Conservation (phyloP, 805 yeast species). For the Yamadazyma ubonensis region DNA sequence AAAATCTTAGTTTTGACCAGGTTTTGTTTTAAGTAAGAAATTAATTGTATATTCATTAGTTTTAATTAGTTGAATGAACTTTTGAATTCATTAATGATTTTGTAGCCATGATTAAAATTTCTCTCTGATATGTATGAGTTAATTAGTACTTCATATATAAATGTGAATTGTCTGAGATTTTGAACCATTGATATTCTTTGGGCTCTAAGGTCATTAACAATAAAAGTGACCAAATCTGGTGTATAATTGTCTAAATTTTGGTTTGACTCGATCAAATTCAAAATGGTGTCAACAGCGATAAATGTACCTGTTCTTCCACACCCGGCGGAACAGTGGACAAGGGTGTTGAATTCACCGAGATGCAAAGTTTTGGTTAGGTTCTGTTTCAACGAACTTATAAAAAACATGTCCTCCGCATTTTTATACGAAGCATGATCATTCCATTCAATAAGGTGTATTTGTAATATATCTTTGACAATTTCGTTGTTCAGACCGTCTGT, state of each 20-base stretch:
- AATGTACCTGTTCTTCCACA: conserved; percentile 93
- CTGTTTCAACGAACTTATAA: conserved; percentile 35
- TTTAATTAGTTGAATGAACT: background rate
- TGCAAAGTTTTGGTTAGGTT: conserved; percentile 13
- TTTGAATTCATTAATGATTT: conserved; percentile 7
- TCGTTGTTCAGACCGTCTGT: conserved; percentile 9
- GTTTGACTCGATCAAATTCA: conserved; percentile 15
- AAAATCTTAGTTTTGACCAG: no score
- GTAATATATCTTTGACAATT: conserved; percentile 46
- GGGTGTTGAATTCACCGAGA: conserved; percentile 44
- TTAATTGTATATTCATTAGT: no score
- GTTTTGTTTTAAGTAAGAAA: no score
- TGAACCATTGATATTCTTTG: conserved; percentile 62
- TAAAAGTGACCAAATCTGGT: conserved; percentile 46
- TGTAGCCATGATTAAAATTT: background rate
- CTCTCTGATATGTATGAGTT: conserved; percentile 16
- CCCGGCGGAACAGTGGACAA: conserved; percentile 95
- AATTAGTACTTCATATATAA: conserved; percentile 45
- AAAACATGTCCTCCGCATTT: conserved; percentile 56
- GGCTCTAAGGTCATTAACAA: conserved; percentile 48
- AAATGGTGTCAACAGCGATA: conserved; percentile 36
- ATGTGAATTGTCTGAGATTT: conserved; percentile 51
- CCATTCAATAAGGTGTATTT: conserved; percentile 81
- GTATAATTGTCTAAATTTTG: conserved; percentile 13
- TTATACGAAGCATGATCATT: conserved; percentile 71